Evolutionary conservation across 257 asterid species (phyloP).

Genomic region (Capsicum rhomboideum): DNA sequence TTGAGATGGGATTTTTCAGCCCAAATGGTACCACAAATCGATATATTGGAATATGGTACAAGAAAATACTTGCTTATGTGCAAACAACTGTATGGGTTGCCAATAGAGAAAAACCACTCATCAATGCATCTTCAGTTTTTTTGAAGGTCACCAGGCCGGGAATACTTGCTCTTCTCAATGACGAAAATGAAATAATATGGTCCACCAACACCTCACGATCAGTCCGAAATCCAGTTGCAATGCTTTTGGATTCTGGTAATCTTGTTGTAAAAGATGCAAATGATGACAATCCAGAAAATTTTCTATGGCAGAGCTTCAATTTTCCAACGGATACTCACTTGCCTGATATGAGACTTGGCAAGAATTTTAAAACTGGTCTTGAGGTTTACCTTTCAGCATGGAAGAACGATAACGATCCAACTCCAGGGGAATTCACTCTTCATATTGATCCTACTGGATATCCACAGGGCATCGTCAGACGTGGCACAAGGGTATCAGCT

Average conservation of each 20-base stretch:
- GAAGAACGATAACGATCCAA: slow-evolving; percentile 29
- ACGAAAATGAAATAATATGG: slow-evolving; percentile 7
- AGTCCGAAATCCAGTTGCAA: slow-evolving; percentile 11
- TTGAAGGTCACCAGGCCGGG: not conserved
- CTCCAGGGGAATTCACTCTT: slow-evolving; percentile 19
- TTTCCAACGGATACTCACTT: slow-evolving; percentile 16
- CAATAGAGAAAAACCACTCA: not conserved
- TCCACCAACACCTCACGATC: slow-evolving; percentile 10
- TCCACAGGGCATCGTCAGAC: slow-evolving; percentile 20
- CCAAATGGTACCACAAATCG: not conserved
- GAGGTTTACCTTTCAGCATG: slow-evolving; percentile 22
- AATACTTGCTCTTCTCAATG: not conserved
- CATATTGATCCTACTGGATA: slow-evolving; percentile 27
- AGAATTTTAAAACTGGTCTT: slow-evolving; percentile 10
- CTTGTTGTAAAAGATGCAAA: slow-evolving; percentile 26
- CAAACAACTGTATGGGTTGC: not conserved
- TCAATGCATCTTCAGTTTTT: not conserved
- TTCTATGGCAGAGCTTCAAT: slow-evolving; percentile 25
- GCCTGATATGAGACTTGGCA: slow-evolving; percentile 25
- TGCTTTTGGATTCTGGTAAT: slow-evolving; percentile 25
- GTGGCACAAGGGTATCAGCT: not conserved
- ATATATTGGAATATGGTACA: slow-evolving; percentile 3
- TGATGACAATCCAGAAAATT: slow-evolving; percentile 8
- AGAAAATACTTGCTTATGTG: not conserved
- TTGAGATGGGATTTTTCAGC: slow-evolving; percentile 8